Evolutionary conservation across 2,329 filamentous ascomycete species (phyloP).

Genomic region (Neocucurbitaria cava): DNA sequence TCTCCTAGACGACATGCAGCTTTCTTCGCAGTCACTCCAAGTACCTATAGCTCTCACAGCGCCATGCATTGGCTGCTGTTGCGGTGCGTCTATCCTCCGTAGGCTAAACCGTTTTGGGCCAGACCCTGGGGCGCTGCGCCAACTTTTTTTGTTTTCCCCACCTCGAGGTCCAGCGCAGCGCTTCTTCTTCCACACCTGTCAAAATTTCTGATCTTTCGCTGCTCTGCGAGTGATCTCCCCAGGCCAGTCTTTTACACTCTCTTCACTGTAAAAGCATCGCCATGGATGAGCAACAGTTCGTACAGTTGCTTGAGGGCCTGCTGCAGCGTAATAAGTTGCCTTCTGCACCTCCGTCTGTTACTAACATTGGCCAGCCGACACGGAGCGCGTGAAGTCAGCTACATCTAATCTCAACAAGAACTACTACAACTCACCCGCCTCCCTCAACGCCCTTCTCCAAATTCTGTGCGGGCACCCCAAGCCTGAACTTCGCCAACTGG

Average conservation of each 20-base stretch:
- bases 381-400: slow-evolving; percentile 75
- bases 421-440: slow-evolving; percentile 86
- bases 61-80: slow-evolving; percentile 9
- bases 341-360: slow-evolving; percentile 1
- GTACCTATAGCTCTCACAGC: neutral
- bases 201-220: slow-evolving; percentile 29
- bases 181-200: slow-evolving; percentile 21
- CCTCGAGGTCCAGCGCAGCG: slow-evolving; percentile 21
- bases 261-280: slow-evolving; percentile 29
- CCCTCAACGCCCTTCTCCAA: slow-evolving; percentile 85
- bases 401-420: slow-evolving; percentile 90
- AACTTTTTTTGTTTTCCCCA: slow-evolving; percentile 19
- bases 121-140: slow-evolving; percentile 15
- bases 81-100: slow-evolving; percentile 4
- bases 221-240: slow-evolving; percentile 26
- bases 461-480: slow-evolving; percentile 80
- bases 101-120: neutral
- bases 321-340: slow-evolving; percentile 79
- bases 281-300: slow-evolving; percentile 85
- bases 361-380: slow-evolving; percentile 72
- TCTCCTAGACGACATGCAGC: neutral
- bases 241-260: slow-evolving; percentile 30
- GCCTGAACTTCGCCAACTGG: slow-evolving; percentile 80
- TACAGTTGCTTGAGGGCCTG: slow-evolving; percentile 85
- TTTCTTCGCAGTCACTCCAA: neutral